phyloP scores from a whole-genome alignment of 352 stramenopile genomes.

The Peronospora farinosa region DNA sequence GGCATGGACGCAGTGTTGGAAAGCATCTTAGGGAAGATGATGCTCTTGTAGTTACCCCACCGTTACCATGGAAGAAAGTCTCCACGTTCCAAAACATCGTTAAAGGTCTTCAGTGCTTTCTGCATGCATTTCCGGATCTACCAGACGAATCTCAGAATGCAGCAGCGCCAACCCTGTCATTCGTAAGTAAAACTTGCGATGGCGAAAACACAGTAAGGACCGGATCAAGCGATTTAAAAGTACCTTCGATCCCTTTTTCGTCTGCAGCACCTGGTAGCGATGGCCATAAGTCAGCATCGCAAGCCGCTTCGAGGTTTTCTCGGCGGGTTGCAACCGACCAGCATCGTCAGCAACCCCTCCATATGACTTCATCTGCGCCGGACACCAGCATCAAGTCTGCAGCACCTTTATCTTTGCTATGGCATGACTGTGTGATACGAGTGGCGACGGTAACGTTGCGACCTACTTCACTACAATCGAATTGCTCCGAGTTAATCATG shows the following conservation, averaged over 20 bases:
- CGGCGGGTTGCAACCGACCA: conserved; percentile 11
- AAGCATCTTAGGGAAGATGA: conserved; percentile 22
- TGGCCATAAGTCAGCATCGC: conserved; percentile 7
- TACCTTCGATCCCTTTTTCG: neutral
- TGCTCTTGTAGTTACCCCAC: conserved; percentile 13
- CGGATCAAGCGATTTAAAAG: conserved; percentile 7
- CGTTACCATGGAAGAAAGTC: conserved; percentile 29
- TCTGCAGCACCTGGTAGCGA: conserved; percentile 2
- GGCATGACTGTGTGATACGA: conserved; percentile 43
- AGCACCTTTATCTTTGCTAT: conserved; percentile 18
- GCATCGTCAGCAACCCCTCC: conserved; percentile 11
- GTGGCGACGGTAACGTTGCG: conserved; percentile 52
- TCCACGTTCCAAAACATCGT: conserved; percentile 72
- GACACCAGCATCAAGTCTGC: conserved; percentile 7
- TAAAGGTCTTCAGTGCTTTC: conserved; percentile 69
- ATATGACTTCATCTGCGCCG: neutral
- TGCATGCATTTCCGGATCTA: conserved; percentile 49
- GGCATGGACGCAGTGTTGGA: conserved; percentile 8
- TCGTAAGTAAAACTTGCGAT: neutral
- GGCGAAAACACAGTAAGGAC: conserved; percentile 1
- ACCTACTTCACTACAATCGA: conserved; percentile 55
- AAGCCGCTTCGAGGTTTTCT: conserved; percentile 13
- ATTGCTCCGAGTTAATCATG: conserved; percentile 62
- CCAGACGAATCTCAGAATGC: conserved; percentile 14
- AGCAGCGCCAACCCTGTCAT: neutral